Evolutionary conservation across 2,329 filamentous ascomycete species (phyloP), one percentile per base, ranked within the genome.

Genomic region (Epichloe glyceriae): DNA sequence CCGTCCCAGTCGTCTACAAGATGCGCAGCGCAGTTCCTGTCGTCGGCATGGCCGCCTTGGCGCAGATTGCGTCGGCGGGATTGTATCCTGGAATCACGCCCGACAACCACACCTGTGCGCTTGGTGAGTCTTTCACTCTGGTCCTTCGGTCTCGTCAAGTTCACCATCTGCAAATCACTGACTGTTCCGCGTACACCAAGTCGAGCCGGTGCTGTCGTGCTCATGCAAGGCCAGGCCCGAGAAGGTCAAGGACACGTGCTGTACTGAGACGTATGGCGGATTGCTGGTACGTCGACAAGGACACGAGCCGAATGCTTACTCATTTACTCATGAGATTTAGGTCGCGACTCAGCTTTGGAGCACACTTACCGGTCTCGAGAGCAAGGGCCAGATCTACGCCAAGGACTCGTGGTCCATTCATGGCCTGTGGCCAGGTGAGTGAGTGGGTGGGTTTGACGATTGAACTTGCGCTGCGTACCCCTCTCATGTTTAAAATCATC

Each of bases 281-380:
- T 69, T 85, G 5, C 60, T 84, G 34, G 66, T 70, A 56, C 54
- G 64, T 58, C 26, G 17, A 26, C 26, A 3, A 26, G 26, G 7
- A 19, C 19, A 19, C n/a, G n/a, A n/a, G n/a, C n/a, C n/a, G n/a
- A n/a, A n/a, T n/a, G n/a, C n/a, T n/a, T n/a, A n/a, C 15, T 4
- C 20, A 12, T 15, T 19, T 1, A 14, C 7, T 19, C 7, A 6
- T n/a, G 46, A 10, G 12, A 12, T 14, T 14, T 37, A 71, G 57
- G 68, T 85, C 3, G 69, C 68, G 51, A 85, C 81, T 0, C 80
- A 84, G 55, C 82, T 79, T 63, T 85, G 82, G 82, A 68, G 73
- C 57, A 79, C 77, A 0, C 80, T 80, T 60, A 84, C 82, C 0
- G 80, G 80, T 3, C 69, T 73, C 34, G 80, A 84, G 60, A 60